Evolutionary conservation across 768 basidiomycete species (phyloP).

Genomic region (Auricularia sp.): DNA sequence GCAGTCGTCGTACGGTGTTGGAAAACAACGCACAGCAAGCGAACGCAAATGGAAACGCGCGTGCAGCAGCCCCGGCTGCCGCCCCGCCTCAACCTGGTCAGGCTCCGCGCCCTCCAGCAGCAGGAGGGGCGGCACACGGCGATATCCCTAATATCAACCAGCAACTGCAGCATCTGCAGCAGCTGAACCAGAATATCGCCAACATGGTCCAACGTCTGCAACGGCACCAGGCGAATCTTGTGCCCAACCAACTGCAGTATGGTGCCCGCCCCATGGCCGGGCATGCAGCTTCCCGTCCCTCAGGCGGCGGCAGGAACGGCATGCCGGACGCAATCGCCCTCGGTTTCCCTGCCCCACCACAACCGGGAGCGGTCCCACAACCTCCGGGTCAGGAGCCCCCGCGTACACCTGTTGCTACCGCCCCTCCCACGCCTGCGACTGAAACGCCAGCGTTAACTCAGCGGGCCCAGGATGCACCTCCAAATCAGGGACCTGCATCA

Average conservation of each 20-base stretch:
- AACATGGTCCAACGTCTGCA: not conserved
- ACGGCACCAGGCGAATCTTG: not conserved
- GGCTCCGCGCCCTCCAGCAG: constrained; percentile 18
- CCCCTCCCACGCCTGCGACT: constrained; percentile 3
- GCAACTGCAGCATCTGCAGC: constrained; percentile 13
- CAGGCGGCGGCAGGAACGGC: not conserved
- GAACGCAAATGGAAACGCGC: constrained; percentile 8
- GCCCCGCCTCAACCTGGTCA: constrained; percentile 15
- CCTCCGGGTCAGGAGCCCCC: not conserved
- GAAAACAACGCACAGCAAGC: constrained; percentile 29
- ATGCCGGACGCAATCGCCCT: not conserved
- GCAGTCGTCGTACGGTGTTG: constrained; percentile 67
- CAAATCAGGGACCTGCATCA: too few species aligned
- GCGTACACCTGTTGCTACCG: constrained; percentile 6
- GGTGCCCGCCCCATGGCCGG: constrained; percentile 1
- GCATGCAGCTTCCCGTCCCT: not conserved
- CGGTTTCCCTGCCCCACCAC: not conserved
- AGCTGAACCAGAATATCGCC: constrained; percentile 13
- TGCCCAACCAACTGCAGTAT: not conserved
- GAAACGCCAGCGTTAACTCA: not conserved
- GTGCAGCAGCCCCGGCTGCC: constrained; percentile 3
- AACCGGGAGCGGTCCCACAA: constrained; percentile 3
- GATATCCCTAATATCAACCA: constrained; percentile 17
- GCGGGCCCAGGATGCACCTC: too few species aligned
- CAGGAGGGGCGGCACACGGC: constrained; percentile 16